These are phyloP conservation scores for Coleophoma cylindrospora DNA, from an alignment of 2,329 filamentous ascomycete genomes.

Conservation along the genomic window DNA sequence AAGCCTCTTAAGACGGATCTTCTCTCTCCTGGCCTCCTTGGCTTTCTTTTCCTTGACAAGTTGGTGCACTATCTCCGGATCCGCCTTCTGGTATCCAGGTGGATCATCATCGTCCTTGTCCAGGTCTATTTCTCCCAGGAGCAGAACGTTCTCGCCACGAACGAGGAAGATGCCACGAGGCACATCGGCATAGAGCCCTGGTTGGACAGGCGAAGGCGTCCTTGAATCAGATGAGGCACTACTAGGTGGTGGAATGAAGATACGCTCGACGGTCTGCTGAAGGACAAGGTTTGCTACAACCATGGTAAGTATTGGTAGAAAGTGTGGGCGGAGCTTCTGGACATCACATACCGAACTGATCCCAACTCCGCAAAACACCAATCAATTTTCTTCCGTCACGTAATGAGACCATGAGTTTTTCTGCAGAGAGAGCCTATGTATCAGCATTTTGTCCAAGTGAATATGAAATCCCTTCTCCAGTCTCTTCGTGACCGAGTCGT, in stretches of 20 bases:
- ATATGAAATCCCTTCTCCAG: too few relatives aligned
- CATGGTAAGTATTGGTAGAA: not conserved
- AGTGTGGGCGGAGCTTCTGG: not conserved
- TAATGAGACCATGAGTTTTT: constrained; percentile 89
- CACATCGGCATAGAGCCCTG: constrained; percentile 74
- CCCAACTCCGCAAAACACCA: constrained; percentile 90
- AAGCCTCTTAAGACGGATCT: constrained; percentile 65
- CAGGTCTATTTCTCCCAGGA: constrained; percentile 93
- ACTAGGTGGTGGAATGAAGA: constrained; percentile 54
- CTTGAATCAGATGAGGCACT: constrained; percentile 20
- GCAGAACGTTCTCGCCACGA: constrained; percentile 91
- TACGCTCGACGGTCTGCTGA: constrained; percentile 84
- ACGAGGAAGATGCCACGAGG: constrained; percentile 85
- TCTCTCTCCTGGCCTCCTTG: constrained; percentile 68
- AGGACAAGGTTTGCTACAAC: constrained; percentile 83
- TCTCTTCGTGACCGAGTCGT: too few relatives aligned
- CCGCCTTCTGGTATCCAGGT: constrained; percentile 57
- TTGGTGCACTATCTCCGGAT: constrained; percentile 64
- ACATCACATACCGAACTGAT: constrained; percentile 78
- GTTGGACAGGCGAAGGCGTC: constrained; percentile 25
- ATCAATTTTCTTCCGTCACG: constrained; percentile 93
- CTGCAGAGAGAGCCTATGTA: constrained; percentile 39
- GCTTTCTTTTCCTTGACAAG: constrained; percentile 68
- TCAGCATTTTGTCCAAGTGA: too few relatives aligned
- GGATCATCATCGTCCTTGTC: constrained; percentile 91